Evolutionary conservation across 257 asterid species (phyloP).

Genomic region (Solanum habrochaites): DNA sequence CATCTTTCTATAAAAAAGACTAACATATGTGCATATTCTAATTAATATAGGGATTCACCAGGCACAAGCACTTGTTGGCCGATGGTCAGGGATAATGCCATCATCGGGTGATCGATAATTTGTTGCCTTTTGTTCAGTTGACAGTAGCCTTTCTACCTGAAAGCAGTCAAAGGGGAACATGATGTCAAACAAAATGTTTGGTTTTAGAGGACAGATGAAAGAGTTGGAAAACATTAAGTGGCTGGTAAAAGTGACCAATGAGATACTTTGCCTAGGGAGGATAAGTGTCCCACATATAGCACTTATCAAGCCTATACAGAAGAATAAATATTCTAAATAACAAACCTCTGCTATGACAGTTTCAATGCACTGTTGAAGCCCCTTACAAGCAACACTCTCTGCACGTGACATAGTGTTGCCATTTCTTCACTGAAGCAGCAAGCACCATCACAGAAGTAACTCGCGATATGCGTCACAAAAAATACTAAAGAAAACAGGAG

Average conservation of each 20-base stretch:
- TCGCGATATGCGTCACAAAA: conserved; percentile 92
- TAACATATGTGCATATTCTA: background rate
- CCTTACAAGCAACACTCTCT: conserved; percentile 93
- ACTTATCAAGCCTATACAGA: background rate
- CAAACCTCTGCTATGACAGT: conserved; percentile 98
- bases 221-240: background rate
- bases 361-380: conserved; percentile 96
- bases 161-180: conserved; percentile 5
- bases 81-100: conserved; percentile 85
- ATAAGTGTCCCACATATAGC: background rate
- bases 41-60: background rate
- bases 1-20: background rate
- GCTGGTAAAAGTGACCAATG: background rate
- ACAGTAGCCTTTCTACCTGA: conserved; percentile 84
- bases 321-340: background rate
- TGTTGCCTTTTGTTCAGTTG: conserved; percentile 90
- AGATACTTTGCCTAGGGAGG: background rate
- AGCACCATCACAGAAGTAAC: conserved; percentile 80
- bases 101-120: conserved; percentile 92
- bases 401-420: conserved; percentile 93
- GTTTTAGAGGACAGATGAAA: background rate
- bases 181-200: background rate
- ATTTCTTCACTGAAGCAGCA: conserved; percentile 95
- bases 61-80: conserved; percentile 93
- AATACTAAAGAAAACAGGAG: conserved; percentile 41